Percentiles rank a stretch among this genome's conserved stretches.
Evolutionary conservation across 306 rosid species (phyloP).

Genomic region (Parietaria judaica): DNA sequence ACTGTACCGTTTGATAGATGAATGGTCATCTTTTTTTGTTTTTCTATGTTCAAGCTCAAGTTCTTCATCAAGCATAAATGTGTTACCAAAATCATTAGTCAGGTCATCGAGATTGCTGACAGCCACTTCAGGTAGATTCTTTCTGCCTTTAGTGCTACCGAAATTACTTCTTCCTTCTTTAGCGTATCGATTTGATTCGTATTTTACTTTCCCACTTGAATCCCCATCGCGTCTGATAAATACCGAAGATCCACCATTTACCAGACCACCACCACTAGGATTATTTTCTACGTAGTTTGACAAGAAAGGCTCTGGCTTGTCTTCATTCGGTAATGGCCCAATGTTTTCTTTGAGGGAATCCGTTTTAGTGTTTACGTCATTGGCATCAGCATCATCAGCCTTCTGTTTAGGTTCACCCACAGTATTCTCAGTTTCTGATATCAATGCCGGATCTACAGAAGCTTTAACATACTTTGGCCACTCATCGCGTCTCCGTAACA

Average conservation of each 20-base stretch:
- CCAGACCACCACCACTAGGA: constrained; percentile 19
- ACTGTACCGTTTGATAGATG: constrained; percentile 53
- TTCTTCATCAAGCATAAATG: constrained; percentile 97
- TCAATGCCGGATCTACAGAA: constrained; percentile 35
- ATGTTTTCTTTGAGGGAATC: constrained; percentile 27
- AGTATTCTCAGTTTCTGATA: constrained; percentile 27
- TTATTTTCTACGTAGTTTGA: constrained; percentile 18
- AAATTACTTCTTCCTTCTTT: constrained; percentile 13
- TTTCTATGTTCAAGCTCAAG: constrained; percentile 70
- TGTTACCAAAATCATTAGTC: constrained; percentile 64
- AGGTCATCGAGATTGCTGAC: constrained; percentile 39
- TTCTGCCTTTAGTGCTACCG: constrained; percentile 32
- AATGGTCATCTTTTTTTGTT: constrained; percentile 37
- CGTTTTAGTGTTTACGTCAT: constrained; percentile 22
- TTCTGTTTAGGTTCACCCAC: constrained; percentile 27
- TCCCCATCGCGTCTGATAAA: constrained; percentile 12
- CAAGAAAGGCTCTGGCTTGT: constrained; percentile 19
- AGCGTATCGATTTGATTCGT: constrained; percentile 15
- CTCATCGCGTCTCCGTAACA: constrained; percentile 54
- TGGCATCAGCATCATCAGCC: constrained; percentile 26
- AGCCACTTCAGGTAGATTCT: constrained; percentile 23
- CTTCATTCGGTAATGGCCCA: constrained; percentile 23
- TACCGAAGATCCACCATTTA: constrained; percentile 24
- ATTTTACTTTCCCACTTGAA: constrained; percentile 16
- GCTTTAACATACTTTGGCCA: constrained; percentile 75